A percentile compares a stretch with the other conserved stretches of the same genome.
Evolutionary conservation across 371 early-diverging fungal genomes (phyloP).

Genomic region (Saksenaea oblongispora): DNA sequence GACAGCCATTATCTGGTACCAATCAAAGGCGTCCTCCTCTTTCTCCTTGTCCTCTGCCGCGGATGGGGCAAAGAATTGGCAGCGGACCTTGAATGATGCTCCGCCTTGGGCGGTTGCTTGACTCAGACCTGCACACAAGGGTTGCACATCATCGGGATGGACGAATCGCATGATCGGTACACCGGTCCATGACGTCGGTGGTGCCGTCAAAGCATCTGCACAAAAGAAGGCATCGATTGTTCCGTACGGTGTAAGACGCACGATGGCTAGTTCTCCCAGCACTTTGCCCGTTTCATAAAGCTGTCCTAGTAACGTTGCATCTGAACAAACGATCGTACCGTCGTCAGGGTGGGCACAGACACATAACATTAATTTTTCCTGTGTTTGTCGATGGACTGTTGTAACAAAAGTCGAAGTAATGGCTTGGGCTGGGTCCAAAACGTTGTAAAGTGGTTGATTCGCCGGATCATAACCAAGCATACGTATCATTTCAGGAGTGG

Average conservation of each 20-base stretch:
- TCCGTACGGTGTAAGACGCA: conserved; percentile 17
- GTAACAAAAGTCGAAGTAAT: background rate
- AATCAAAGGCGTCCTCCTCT: background rate
- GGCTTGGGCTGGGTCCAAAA: background rate
- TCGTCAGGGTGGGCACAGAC: background rate
- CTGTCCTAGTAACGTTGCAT: background rate
- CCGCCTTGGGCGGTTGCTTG: conserved; percentile 7
- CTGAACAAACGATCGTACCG: conserved; percentile 2
- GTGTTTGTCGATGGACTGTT: background rate
- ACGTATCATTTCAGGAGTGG: background rate
- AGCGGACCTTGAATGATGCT: conserved; percentile 2
- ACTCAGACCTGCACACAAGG: conserved; percentile 16
- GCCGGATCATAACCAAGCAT: background rate
- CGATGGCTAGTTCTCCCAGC: background rate
- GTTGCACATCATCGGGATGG: conserved; percentile 19
- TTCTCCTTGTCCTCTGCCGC: too few relatives aligned
- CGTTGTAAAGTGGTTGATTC: background rate
- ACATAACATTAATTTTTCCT: background rate
- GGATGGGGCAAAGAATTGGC: background rate
- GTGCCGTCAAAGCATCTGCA: conserved; percentile 7
- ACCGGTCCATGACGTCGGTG: background rate
- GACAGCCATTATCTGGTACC: conserved; percentile 9
- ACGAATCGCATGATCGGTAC: conserved; percentile 28
- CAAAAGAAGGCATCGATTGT: conserved; percentile 8
- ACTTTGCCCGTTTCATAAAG: background rate